Percentiles rank a stretch among this genome's conserved stretches.
phyloP scores from a whole-genome alignment of 129 eudicot species.

The Solidago caesia region DNA sequence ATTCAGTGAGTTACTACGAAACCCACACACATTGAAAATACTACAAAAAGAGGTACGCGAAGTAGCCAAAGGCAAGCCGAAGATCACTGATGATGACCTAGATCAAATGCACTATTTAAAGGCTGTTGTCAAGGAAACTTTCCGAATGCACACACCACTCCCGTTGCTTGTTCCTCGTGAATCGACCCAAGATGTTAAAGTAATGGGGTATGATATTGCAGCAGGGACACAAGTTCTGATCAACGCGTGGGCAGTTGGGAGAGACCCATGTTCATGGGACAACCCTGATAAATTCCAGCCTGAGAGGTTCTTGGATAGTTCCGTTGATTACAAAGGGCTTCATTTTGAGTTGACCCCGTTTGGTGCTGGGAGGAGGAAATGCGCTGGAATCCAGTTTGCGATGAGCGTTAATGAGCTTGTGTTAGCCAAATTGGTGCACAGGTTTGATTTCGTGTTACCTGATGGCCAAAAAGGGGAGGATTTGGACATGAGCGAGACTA shows the following conservation, averaged over 20 bases:
- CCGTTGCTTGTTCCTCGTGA: slow-evolving; percentile 49
- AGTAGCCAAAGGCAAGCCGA: slow-evolving; percentile 32
- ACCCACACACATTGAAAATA: slow-evolving; percentile 42
- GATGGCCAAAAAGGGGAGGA: slow-evolving; percentile 28
- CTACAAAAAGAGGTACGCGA: slow-evolving; percentile 36
- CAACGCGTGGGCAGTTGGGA: slow-evolving; percentile 30
- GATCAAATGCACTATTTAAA: slow-evolving; percentile 57
- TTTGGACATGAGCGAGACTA: slow-evolving; percentile 43
- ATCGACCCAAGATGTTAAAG: slow-evolving; percentile 30
- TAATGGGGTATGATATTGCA: slow-evolving; percentile 33
- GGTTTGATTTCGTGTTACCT: slow-evolving; percentile 42
- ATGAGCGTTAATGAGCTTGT: slow-evolving; percentile 36
- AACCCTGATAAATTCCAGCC: slow-evolving; percentile 42
- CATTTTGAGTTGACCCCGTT: slow-evolving; percentile 52
- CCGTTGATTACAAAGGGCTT: slow-evolving; percentile 40
- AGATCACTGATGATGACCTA: slow-evolving; percentile 46
- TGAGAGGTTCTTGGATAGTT: slow-evolving; percentile 38
- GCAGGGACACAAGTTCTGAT: slow-evolving; percentile 34
- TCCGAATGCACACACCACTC: slow-evolving; percentile 47
- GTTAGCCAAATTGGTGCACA: slow-evolving; percentile 43
- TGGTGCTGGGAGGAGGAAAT: slow-evolving; percentile 49
- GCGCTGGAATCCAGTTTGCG: slow-evolving; percentile 51
- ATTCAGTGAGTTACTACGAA: slow-evolving; percentile 46
- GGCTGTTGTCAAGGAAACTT: slow-evolving; percentile 58
- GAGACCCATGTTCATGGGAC: slow-evolving; percentile 30